A percentile compares a stretch with the other conserved stretches of the same genome.
Evolutionary conservation across 23 red algal genomes (phyloP).

Genomic region (Gracilariopsis chorda): DNA sequence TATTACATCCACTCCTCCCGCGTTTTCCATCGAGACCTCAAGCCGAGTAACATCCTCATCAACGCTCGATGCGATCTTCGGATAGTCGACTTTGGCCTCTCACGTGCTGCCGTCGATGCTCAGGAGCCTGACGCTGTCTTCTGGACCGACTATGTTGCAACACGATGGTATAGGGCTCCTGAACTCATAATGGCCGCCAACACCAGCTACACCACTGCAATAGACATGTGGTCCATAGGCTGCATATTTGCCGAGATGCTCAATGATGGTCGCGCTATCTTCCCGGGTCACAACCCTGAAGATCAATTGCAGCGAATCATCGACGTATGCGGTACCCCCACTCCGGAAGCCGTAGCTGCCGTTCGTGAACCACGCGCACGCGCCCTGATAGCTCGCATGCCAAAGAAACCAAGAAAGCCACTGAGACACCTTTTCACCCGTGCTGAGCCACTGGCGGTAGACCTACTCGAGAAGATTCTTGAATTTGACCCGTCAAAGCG

Average conservation of each 20-base stretch:
- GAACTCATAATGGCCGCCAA: constrained; percentile 90
- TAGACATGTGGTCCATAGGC: constrained; percentile 96
- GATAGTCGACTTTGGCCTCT: constrained; percentile 97
- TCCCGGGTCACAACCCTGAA: constrained; percentile 88
- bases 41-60: constrained; percentile 96
- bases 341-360: constrained; percentile 52
- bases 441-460: constrained; percentile 56
- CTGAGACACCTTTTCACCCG: constrained; percentile 60
- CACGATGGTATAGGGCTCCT: constrained; percentile 96
- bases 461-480: constrained; percentile 76
- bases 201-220: constrained; percentile 91
- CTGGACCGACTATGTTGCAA: constrained; percentile 99
- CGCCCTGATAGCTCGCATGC: constrained; percentile 68
- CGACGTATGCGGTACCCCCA: constrained; percentile 71
- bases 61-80: constrained; percentile 91
- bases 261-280: constrained; percentile 82
- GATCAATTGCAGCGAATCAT: constrained; percentile 81
- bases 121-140: constrained; percentile 65
- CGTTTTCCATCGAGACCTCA: constrained; percentile 96
- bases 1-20: constrained; percentile 89
- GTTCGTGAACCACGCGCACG: constrained; percentile 72
- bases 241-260: constrained; percentile 99
- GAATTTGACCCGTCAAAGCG: constrained; percentile 84
- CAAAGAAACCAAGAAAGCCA: constrained; percentile 28
- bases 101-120: constrained; percentile 61